These are phyloP conservation scores for Blastobotrys elegans DNA, from an alignment of 1,139 yeast genomes.

Conservation along the genomic window DNA sequence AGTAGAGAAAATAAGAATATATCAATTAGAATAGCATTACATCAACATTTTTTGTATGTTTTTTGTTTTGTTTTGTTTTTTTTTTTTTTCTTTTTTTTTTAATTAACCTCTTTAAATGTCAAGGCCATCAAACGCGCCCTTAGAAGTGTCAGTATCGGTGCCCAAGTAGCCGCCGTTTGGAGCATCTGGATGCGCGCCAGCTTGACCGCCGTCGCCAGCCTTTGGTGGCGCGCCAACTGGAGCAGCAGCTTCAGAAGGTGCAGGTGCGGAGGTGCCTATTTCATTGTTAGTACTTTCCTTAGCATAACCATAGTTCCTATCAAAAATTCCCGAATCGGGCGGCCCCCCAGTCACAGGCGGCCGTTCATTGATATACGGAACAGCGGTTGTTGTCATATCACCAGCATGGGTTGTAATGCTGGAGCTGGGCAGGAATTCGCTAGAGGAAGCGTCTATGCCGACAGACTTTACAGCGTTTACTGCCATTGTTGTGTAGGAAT, in stretches of 20 bases:
- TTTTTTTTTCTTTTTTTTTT: too few relatives aligned
- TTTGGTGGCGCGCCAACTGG: background rate
- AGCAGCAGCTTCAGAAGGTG: background rate
- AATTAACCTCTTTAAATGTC: too few relatives aligned
- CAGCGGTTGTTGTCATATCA: background rate
- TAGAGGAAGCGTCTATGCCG: background rate
- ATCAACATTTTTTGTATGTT: too few relatives aligned
- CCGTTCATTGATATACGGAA: too few relatives aligned
- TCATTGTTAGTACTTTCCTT: background rate
- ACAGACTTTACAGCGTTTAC: background rate
- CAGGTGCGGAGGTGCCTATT: background rate
- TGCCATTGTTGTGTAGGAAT: background rate
- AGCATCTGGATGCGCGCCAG: background rate
- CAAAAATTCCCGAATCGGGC: background rate
- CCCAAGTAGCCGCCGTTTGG: background rate
- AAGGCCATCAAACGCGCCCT: background rate
- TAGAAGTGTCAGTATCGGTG: background rate
- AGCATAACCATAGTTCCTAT: background rate
- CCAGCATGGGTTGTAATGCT: background rate
- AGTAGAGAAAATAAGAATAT: too few relatives aligned
- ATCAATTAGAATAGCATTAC: too few relatives aligned
- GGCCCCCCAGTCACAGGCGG: conserved; percentile 3
- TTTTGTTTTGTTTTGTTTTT: too few relatives aligned
- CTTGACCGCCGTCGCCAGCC: background rate
- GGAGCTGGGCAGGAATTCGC: too few relatives aligned